Percentiles rank a stretch among this genome's conserved stretches.
Conservation (phyloP, 371 early-diverging fungal genomes). For the Mortierella sp. region DNA sequence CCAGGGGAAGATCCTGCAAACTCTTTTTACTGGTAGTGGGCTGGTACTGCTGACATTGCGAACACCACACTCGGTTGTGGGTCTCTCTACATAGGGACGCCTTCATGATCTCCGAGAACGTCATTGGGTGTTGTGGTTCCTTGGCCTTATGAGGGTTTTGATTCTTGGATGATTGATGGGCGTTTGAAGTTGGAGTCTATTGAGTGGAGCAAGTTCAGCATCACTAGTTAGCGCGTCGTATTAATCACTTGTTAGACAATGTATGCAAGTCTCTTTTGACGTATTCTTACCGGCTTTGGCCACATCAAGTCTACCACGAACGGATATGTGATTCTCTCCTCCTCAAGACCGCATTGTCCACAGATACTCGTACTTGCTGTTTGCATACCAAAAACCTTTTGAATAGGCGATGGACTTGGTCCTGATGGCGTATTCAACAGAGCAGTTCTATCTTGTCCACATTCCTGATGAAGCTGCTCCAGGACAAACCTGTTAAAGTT, state of each 20-base stretch:
- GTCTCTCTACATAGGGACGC: constrained; percentile 76
- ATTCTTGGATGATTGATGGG: constrained; percentile 55
- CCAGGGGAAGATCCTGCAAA: constrained; percentile 69
- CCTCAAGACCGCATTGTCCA: constrained; percentile 67
- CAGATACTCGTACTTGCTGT: constrained; percentile 73
- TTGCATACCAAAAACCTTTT: constrained; percentile 78
- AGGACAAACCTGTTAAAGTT: constrained; percentile 89
- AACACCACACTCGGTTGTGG: constrained; percentile 85
- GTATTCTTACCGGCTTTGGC: constrained; percentile 56
- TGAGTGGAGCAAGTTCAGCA: no score
- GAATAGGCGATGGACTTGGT: constrained; percentile 64
- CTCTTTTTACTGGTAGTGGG: constrained; percentile 72
- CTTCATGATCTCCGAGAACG: constrained; percentile 71
- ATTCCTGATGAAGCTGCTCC: constrained; percentile 86
- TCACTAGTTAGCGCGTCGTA: no score
- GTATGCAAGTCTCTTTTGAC: neutral
- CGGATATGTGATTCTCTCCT: constrained; percentile 70
- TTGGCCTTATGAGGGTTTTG: constrained; percentile 37
- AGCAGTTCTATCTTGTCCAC: constrained; percentile 47
- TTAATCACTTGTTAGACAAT: neutral
- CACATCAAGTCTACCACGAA: constrained; percentile 87
- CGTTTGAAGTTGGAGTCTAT: constrained; percentile 46
- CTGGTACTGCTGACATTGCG: constrained; percentile 77
- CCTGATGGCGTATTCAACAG: constrained; percentile 7
- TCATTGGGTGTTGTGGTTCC: constrained; percentile 25